A percentile compares a stretch with the other conserved stretches of the same genome.
These are phyloP conservation scores for Paramecium primaurelia DNA, from an alignment of 73 alveolate genomes.

Conservation along the genomic window DNA sequence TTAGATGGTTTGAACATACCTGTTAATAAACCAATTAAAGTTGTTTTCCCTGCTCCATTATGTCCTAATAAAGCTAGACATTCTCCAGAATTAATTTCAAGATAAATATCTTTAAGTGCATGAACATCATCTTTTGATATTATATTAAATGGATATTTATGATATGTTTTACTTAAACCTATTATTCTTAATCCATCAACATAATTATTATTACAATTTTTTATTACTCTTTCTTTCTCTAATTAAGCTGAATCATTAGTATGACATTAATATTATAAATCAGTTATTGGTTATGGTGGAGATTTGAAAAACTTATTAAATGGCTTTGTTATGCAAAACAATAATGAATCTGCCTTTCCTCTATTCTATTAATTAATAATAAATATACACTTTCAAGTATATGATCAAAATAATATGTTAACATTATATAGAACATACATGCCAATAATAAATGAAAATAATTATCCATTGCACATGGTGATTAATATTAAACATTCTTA, in stretches of 20 bases:
- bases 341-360: constrained; percentile 59
- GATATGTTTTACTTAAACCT: constrained; percentile 62
- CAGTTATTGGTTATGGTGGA: not conserved
- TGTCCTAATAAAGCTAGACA: constrained; percentile 80
- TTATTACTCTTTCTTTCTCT: constrained; percentile 55
- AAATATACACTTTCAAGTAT: constrained; percentile 26
- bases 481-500: not conserved
- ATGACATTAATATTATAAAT: not conserved
- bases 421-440: not conserved
- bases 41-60: constrained; percentile 93
- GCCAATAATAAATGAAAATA: not conserved
- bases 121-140: constrained; percentile 59
- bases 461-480: constrained; percentile 39
- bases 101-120: constrained; percentile 57
- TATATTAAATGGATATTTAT: constrained; percentile 41
- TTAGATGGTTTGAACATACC: constrained; percentile 72
- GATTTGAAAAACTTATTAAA: not conserved
- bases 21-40: constrained; percentile 77
- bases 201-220: not conserved
- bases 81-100: constrained; percentile 64
- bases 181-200: constrained; percentile 59
- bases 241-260: constrained; percentile 10
- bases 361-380: constrained; percentile 45
- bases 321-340: constrained; percentile 51
- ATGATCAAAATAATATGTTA: constrained; percentile 69